Evolutionary conservation across 257 asterid genomes (phyloP).

Genomic region (Solanum acaule): DNA sequence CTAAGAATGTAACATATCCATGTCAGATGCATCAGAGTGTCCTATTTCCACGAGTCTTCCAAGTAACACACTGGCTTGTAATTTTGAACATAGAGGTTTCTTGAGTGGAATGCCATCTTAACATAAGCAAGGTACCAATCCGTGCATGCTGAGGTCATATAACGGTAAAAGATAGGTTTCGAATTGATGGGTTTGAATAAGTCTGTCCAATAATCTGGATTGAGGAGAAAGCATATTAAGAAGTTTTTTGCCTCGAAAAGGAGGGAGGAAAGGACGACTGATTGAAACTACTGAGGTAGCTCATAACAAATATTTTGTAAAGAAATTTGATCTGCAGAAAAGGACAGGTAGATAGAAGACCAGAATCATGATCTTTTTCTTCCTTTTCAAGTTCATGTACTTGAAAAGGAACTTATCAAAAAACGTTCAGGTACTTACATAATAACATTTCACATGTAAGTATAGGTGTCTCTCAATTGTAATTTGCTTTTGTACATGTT

Average conservation of each 20-base stretch:
- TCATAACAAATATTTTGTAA: not conserved
- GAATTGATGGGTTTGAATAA: not conserved
- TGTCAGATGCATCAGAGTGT: not conserved
- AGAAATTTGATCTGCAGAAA: not conserved
- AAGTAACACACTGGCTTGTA: not conserved
- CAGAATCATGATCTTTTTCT: not conserved
- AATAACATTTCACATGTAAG: not conserved
- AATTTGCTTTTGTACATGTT: not conserved
- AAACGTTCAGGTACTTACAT: not conserved
- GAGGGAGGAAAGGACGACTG: not conserved
- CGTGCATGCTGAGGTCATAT: not conserved
- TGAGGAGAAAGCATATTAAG: not conserved
- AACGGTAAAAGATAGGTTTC: not conserved
- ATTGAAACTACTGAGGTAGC: not conserved
- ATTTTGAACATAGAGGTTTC: not conserved
- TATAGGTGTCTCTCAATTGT: not conserved
- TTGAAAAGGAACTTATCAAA: not conserved
- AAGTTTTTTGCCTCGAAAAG: not conserved
- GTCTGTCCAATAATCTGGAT: not conserved
- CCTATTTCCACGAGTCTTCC: not conserved
- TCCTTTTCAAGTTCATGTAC: not conserved
- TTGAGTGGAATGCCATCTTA: not conserved
- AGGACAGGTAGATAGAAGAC: not conserved
- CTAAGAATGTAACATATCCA: not conserved
- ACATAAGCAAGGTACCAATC: not conserved